These are phyloP conservation scores for Gnomoniopsis smithogilvyi DNA, from an alignment of 2,329 filamentous ascomycete genomes.

Conservation along the genomic window DNA sequence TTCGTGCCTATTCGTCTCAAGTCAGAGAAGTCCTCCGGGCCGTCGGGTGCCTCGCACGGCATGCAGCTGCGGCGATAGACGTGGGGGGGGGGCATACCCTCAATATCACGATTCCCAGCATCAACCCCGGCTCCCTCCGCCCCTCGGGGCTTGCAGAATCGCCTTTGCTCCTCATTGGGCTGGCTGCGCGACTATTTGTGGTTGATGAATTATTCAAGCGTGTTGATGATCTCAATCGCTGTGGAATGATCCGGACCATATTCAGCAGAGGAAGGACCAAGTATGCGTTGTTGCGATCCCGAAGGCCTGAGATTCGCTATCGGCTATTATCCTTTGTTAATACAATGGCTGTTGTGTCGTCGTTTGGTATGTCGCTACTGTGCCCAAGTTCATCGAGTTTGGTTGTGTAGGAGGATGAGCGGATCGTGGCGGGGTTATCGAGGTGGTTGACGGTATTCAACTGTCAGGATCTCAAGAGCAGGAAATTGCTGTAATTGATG, in stretches of 20 bases:
- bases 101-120: constrained; percentile 50
- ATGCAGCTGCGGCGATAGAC: neutral
- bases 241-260: constrained; percentile 58
- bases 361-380: no score
- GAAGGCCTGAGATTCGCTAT: neutral
- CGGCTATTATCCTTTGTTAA: no score
- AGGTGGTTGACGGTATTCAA: no score
- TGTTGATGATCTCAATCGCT: constrained; percentile 45
- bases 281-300: neutral
- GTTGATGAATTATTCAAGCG: constrained; percentile 37
- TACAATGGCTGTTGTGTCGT: no score
- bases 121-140: constrained; percentile 43
- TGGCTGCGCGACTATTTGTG: constrained; percentile 45
- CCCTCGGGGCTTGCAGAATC: constrained; percentile 39
- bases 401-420: no score
- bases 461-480: neutral
- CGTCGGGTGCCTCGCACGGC: neutral
- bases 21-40: constrained; percentile 7
- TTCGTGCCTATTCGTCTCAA: constrained; percentile 59
- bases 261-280: constrained; percentile 20
- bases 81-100: constrained; percentile 33
- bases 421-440: no score
- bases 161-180: constrained; percentile 47
- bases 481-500: neutral
- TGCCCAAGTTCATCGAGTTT: no score